These are phyloP conservation scores for Xerophyta viscosa DNA, from an alignment of 106 monocot species.

Conservation along the genomic window DNA sequence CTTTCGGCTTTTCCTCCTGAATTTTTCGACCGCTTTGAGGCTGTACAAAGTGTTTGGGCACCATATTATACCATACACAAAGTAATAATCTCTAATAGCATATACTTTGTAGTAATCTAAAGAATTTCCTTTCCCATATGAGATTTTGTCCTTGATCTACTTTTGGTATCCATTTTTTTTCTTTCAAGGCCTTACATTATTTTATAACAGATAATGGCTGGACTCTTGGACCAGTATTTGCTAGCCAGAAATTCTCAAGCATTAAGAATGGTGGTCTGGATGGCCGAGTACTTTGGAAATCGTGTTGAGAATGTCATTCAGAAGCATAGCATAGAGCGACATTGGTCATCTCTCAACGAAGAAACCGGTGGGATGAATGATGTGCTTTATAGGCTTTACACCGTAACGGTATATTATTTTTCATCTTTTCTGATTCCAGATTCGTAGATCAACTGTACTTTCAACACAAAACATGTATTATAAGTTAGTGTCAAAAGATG, in stretches of 20 bases:
- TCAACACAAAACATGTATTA: no score
- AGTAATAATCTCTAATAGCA: constrained; percentile 26
- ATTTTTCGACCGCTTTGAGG: constrained; percentile 83
- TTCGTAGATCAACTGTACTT: no score
- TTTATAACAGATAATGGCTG: constrained; percentile 73
- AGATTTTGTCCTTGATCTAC: no score
- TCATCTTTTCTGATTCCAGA: no score
- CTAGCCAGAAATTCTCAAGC: constrained; percentile 47
- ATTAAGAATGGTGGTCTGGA: constrained; percentile 68
- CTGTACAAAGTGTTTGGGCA: constrained; percentile 70
- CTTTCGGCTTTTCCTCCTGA: constrained; percentile 89
- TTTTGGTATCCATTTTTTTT: no score
- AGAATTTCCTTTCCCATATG: no score
- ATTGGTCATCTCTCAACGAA: constrained; percentile 86
- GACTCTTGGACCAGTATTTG: constrained; percentile 80
- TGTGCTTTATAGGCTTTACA: constrained; percentile 82
- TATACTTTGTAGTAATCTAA: no score
- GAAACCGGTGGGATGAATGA: constrained; percentile 99
- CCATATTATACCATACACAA: constrained; percentile 99
- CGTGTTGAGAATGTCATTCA: constrained; percentile 87
- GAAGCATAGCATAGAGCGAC: constrained; percentile 85
- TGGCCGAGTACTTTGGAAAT: constrained; percentile 93
- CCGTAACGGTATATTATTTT: constrained; percentile 41
- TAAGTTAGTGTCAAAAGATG: no score
- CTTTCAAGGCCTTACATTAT: no score